Evolutionary conservation across 176 grass and related monocot species (phyloP), one percentile per base, ranked within the genome.

Genomic region (Aechmea fasciata): DNA sequence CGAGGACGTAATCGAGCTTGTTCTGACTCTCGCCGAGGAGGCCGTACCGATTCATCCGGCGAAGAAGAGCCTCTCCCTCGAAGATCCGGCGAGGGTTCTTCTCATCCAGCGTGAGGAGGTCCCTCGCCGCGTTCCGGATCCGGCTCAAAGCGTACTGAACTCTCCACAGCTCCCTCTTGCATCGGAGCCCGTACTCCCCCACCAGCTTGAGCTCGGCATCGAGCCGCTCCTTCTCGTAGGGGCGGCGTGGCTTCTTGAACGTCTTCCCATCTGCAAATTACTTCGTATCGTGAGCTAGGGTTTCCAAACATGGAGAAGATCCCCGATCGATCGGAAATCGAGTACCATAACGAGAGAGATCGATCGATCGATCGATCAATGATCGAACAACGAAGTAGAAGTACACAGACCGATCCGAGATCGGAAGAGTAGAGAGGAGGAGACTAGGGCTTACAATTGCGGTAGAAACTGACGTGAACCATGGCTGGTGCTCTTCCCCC

Each of bases 391-490:
- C 14, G 2, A 61, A 26, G n/a, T 13, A 57, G 17, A 65, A 82
- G 20, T 3, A 20, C 28, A 72, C 6, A 25, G 23, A 26, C 52
- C 0, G 3, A 51, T 41, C 0, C 6, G 57, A 65, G 11, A 47
- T 69, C 11, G 14, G 3, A 8, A 64, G 11, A 28, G 41, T 41
- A 23, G 19, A 66, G n/a, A 3, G 14, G 50, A 8, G 26, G 53
- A 15, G 3, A 51, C 1, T 61, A 61, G 0, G 1, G 13, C 75
- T 85, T 82, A 89, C 86, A 86, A 79, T 89, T 89, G 55, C 82
- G 79, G 49, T 89, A 85, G 78, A 89, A 82, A 71, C 2, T 82
- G 63, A 89, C 86, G 75, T 77, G 82, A 63, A 89, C 86, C 83
- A 96, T 77, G 52, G 71, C 61, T 57, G 68, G 25, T 52, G 59